Conservation (phyloP, 139 green algal genomes). For the Bryopsis sp. region DNA sequence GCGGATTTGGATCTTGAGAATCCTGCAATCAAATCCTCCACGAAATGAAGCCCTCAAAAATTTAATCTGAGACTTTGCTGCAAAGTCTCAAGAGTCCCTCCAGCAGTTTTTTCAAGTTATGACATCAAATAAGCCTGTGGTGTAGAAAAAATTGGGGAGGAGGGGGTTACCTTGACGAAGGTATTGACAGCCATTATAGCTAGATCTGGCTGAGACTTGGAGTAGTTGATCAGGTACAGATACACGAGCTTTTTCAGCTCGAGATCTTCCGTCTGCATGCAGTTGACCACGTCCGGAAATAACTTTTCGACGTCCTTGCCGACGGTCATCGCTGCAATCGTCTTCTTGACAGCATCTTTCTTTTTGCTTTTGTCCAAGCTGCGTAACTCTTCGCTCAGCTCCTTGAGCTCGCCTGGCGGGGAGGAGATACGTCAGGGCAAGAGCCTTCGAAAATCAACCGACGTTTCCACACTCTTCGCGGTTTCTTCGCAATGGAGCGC, state of each 20-base stretch:
- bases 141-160: too few relatives aligned
- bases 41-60: too few relatives aligned
- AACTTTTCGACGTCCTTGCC: slow-evolving; percentile 93
- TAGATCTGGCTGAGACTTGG: slow-evolving; percentile 96
- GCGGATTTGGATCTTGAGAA: slow-evolving; percentile 92
- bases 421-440: not conserved
- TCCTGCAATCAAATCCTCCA: slow-evolving; percentile 82
- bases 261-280: slow-evolving; percentile 86
- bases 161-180: slow-evolving; percentile 93
- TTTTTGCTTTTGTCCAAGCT: slow-evolving; percentile 75
- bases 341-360: slow-evolving; percentile 97
- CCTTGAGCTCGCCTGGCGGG: slow-evolving; percentile 82
- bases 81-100: not conserved
- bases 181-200: slow-evolving; percentile 99
- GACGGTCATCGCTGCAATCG: slow-evolving; percentile 97
- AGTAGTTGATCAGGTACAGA: slow-evolving; percentile 99
- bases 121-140: too few relatives aligned
- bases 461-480: not conserved
- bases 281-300: slow-evolving; percentile 96
- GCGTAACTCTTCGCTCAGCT: slow-evolving; percentile 90
- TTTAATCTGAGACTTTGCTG: too few relatives aligned
- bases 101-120: not conserved
- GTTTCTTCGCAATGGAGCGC: not conserved
- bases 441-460: not conserved
- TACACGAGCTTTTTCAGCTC: slow-evolving; percentile 97